phyloP scores from a whole-genome alignment of 1,139 yeast species.

The Candida tropicalis region DNA sequence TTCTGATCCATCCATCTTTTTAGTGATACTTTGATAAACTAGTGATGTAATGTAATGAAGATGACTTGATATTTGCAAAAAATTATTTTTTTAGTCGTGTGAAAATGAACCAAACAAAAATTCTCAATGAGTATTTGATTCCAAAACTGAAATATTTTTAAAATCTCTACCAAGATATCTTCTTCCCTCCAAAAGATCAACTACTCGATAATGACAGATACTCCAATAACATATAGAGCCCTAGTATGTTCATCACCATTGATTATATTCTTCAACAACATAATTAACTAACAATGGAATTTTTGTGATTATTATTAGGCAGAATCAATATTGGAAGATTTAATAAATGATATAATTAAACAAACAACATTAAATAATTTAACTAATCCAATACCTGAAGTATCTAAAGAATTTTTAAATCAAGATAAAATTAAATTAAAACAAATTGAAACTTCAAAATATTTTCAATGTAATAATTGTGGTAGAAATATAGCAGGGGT shows the following conservation, averaged over 20 bases:
- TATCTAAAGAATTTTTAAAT: conserved; percentile 40
- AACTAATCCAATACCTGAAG: conserved; percentile 28
- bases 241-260: conserved; percentile 18
- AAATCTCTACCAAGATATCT: too few relatives aligned
- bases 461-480: conserved; percentile 81
- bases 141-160: too few relatives aligned
- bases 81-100: too few relatives aligned
- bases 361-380: conserved; percentile 35
- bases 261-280: background rate
- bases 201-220: conserved; percentile 22
- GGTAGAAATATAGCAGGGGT: conserved; percentile 86
- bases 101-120: too few relatives aligned
- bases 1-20: conserved; percentile 5
- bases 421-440: conserved; percentile 46
- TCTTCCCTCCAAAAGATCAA: too few relatives aligned
- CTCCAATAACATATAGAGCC: conserved; percentile 19
- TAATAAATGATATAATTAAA: conserved; percentile 37
- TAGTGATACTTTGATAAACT: too few relatives aligned
- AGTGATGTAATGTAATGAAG: too few relatives aligned
- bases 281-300: too few relatives aligned
- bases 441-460: conserved; percentile 44
- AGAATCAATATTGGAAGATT: conserved; percentile 34
- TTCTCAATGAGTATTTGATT: too few relatives aligned
- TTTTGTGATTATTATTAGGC: conserved; percentile 25
- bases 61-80: too few relatives aligned